A percentile compares a stretch with the other conserved stretches of the same genome.
Evolutionary conservation across 441 rosid genomes (phyloP).

Genomic region (Pelargonium fulgidum): DNA sequence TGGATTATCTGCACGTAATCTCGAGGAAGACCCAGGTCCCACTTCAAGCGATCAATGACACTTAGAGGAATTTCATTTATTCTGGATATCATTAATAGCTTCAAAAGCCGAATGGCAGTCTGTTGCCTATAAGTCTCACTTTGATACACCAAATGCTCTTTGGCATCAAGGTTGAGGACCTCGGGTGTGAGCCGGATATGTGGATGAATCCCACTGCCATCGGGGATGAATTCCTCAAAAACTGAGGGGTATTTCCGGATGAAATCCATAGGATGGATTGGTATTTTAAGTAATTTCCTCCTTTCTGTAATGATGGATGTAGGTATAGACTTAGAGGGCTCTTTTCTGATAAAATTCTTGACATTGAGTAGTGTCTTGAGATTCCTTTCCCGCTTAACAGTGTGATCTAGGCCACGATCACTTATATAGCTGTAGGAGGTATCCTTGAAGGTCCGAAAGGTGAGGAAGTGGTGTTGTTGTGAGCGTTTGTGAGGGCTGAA

Average conservation of each 20-base stretch:
- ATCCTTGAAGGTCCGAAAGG: conserved; percentile 26
- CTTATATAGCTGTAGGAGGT: conserved; percentile 39
- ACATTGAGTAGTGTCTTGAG: conserved; percentile 54
- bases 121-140: conserved; percentile 53
- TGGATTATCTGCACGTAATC: conserved; percentile 49
- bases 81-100: conserved; percentile 61
- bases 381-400: conserved; percentile 69
- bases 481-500: not conserved
- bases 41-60: conserved; percentile 45
- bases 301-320: conserved; percentile 46
- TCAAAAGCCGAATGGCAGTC: conserved; percentile 62
- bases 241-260: conserved; percentile 62
- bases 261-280: conserved; percentile 76
- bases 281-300: conserved; percentile 49
- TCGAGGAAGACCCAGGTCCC: conserved; percentile 70
- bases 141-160: conserved; percentile 71
- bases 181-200: conserved; percentile 75
- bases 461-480: conserved; percentile 17
- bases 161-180: conserved; percentile 61
- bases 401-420: conserved; percentile 90
- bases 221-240: conserved; percentile 68
- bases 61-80: conserved; percentile 49
- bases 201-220: conserved; percentile 61
- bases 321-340: conserved; percentile 78
- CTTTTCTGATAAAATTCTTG: conserved; percentile 68